Evolutionary conservation across 345 rosid species (phyloP).

Genomic region (Citrus australasica): DNA sequence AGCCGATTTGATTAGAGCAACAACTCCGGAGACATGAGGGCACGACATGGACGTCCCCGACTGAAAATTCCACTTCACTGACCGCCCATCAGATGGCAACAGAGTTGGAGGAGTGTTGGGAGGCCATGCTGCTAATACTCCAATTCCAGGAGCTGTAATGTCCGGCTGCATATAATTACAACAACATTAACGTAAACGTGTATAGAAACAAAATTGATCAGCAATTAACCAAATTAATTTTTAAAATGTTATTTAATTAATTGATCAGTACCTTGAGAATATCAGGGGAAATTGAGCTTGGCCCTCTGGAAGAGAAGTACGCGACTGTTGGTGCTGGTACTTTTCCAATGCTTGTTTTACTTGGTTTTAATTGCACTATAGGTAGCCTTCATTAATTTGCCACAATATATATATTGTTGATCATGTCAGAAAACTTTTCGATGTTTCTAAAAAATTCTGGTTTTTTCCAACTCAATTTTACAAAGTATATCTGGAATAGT

Average conservation of each 20-base stretch:
- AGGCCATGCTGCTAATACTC: constrained; percentile 76
- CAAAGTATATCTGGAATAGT: no score
- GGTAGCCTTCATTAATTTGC: constrained; percentile 34
- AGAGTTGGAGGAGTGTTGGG: constrained; percentile 45
- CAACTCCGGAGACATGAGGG: constrained; percentile 68
- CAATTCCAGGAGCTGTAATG: constrained; percentile 61
- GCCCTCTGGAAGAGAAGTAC: constrained; percentile 46
- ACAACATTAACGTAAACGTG: no score
- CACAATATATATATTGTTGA: neutral
- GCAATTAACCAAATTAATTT: no score
- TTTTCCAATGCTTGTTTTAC: constrained; percentile 47
- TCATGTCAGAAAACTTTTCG: neutral
- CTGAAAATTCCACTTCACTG: constrained; percentile 53
- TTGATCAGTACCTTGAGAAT: constrained; percentile 51
- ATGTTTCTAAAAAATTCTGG: no score
- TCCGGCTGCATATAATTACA: constrained; percentile 47
- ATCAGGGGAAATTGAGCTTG: constrained; percentile 58
- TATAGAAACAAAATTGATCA: neutral
- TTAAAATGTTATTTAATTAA: neutral
- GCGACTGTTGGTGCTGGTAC: constrained; percentile 37
- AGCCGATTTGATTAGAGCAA: constrained; percentile 57
- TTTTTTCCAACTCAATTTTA: no score
- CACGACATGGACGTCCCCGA: constrained; percentile 80
- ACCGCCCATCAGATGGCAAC: constrained; percentile 24
- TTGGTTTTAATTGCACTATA: constrained; percentile 33